These are phyloP conservation scores for Lasiodiplodia theobromae DNA, from an alignment of 2,329 filamentous ascomycete species.

Conservation along the genomic window DNA sequence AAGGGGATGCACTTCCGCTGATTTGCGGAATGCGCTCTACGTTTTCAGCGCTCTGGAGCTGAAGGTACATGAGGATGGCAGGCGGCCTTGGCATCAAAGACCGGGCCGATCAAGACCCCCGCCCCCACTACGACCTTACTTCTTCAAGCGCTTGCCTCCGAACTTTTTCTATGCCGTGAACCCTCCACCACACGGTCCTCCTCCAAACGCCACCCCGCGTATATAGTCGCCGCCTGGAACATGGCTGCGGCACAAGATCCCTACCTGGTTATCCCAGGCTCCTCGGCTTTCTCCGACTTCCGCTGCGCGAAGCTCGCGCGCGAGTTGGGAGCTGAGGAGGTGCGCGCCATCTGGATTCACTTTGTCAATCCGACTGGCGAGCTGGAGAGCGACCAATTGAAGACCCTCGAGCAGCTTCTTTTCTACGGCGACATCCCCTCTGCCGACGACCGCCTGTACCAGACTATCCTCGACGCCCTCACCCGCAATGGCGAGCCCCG, in stretches of 20 bases:
- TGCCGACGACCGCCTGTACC: slow-evolving; percentile 53
- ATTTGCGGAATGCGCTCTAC: slow-evolving; percentile 4
- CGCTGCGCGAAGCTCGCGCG: slow-evolving; percentile 54
- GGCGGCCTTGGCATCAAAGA: slow-evolving; percentile 15
- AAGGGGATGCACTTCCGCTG: neutral
- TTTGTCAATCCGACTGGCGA: slow-evolving; percentile 54
- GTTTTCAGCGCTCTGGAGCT: neutral
- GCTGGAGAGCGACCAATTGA: slow-evolving; percentile 54
- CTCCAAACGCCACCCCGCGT: slow-evolving; percentile 23
- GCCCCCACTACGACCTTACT: slow-evolving; percentile 29
- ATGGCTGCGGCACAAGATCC: slow-evolving; percentile 37
- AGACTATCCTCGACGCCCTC: slow-evolving; percentile 54
- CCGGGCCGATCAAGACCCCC: slow-evolving; percentile 28
- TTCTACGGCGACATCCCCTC: slow-evolving; percentile 64
- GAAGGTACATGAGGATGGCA: slow-evolving; percentile 1
- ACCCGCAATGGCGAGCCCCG: slow-evolving; percentile 57
- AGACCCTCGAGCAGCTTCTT: slow-evolving; percentile 65
- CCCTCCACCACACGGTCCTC: slow-evolving; percentile 21
- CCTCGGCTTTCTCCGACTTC: slow-evolving; percentile 63
- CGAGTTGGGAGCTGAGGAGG: slow-evolving; percentile 54
- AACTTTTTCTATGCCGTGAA: slow-evolving; percentile 31
- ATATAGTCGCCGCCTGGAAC: slow-evolving; percentile 27
- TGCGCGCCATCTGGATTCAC: slow-evolving; percentile 60
- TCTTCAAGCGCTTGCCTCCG: slow-evolving; percentile 27
- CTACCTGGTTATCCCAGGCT: slow-evolving; percentile 58